phyloP scores from a whole-genome alignment of 2,329 filamentous ascomycete species.

The Ophiostoma sp. region DNA sequence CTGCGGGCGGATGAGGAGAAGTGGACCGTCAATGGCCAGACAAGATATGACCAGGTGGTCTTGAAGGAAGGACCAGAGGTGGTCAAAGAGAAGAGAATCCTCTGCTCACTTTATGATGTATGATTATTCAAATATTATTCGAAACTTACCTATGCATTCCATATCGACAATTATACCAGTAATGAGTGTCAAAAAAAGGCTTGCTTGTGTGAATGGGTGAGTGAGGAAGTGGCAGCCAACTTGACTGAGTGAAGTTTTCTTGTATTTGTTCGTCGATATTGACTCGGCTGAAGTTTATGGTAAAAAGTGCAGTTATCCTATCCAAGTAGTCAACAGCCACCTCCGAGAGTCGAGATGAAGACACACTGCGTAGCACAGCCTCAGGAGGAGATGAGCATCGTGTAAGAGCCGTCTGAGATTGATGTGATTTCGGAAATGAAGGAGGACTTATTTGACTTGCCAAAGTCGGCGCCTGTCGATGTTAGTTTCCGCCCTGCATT shows the following conservation, averaged over 20 bases:
- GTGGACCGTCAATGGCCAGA: not conserved
- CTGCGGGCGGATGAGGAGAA: slow-evolving; percentile 46
- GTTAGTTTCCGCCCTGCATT: not conserved
- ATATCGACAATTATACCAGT: not conserved
- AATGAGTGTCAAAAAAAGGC: not conserved
- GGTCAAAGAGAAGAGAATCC: not conserved
- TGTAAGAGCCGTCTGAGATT: not conserved
- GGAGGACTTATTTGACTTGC: not conserved
- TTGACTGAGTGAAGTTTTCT: not conserved
- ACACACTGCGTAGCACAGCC: not conserved
- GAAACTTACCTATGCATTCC: not conserved
- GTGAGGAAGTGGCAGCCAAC: not conserved
- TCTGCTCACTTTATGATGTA: not conserved
- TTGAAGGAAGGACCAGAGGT: not conserved
- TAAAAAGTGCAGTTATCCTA: not conserved
- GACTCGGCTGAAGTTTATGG: not conserved
- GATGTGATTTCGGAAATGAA: not conserved
- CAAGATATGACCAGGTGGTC: not conserved
- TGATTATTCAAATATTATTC: not conserved
- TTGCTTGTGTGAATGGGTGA: not conserved
- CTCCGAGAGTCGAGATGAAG: no score
- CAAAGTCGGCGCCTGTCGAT: not conserved
- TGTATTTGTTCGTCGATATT: not conserved
- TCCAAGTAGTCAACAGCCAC: not conserved
- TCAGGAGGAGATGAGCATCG: not conserved